phyloP scores from a whole-genome alignment of 768 basidiomycete species.

The Boletus vinaceobasis region DNA sequence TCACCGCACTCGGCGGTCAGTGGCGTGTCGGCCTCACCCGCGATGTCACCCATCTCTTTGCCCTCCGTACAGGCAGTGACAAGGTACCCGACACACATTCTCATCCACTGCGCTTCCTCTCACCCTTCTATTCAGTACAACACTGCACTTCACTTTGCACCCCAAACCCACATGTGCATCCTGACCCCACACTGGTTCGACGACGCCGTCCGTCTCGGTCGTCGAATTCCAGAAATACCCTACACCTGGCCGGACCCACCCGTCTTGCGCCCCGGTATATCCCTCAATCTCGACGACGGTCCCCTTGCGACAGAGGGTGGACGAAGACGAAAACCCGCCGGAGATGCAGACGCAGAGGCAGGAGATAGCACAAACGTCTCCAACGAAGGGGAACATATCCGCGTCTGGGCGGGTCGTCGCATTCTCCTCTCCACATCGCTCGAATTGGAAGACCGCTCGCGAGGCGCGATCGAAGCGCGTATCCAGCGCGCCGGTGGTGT shows the following conservation, averaged over 20 bases:
- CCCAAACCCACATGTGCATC: conserved; percentile 57
- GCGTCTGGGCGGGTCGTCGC: conserved; percentile 57
- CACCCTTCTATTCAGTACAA: conserved; percentile 31
- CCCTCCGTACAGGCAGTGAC: conserved; percentile 44
- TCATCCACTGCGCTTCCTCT: not conserved
- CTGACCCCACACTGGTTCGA: conserved; percentile 95
- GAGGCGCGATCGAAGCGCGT: conserved; percentile 53
- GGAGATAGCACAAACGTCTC: conserved; percentile 2
- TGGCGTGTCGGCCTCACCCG: conserved; percentile 72
- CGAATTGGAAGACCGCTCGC: conserved; percentile 46
- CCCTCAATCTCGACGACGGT: conserved; percentile 15
- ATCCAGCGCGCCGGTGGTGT: conserved; percentile 61
- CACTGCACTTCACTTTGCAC: conserved; percentile 54
- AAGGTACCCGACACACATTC: conserved; percentile 30
- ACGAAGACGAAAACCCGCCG: conserved; percentile 24
- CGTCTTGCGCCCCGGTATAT: conserved; percentile 35
- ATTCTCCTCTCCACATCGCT: conserved; percentile 63
- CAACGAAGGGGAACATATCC: conserved; percentile 31
- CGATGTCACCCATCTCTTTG: conserved; percentile 87
- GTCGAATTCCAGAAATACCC: conserved; percentile 46
- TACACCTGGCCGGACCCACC: conserved; percentile 77
- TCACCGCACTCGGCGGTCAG: conserved; percentile 77
- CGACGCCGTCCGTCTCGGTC: conserved; percentile 62
- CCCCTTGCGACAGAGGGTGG: conserved; percentile 14
- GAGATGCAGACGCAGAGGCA: conserved; percentile 23